Evolutionary conservation across 2,329 filamentous ascomycete genomes (phyloP), one percentile per base, ranked within the genome.

Genomic region (Hypoxylon sp.): DNA sequence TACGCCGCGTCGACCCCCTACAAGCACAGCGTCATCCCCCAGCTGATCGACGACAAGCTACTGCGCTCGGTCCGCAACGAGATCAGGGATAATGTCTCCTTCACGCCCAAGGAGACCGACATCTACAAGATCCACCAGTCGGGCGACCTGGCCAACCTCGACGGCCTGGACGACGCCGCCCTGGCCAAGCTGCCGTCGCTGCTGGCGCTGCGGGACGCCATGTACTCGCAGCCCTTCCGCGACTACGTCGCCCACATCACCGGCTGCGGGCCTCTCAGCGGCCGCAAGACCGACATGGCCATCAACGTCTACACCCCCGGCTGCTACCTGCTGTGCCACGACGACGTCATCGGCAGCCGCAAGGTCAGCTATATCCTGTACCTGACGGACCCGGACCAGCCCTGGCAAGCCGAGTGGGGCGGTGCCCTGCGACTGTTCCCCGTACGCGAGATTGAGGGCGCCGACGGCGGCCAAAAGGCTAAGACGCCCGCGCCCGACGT

Each of bases 61-160:
- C 87, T 99, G 48, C 94, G 94, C 73, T 84, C 87, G 57, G 95
- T 99, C 62, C 93, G 95, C 75, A 81, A 86, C 73, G 95, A 99
- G 81, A 94, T 98, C 78, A 90, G 90, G 78, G 85, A 91, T 70
- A 94, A 97, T 75, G 91, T 99, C 70, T 89, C 92, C 70, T 99
- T 99, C 81, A 97, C 95, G 11, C 94, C 94, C 72, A 99, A 99
- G 79, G 95, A 99, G 79, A 99, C 95, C 49, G 95, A 99, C 78
- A 99, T 99, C 72, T 99, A 99, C 86, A 97, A 96, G 80, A 98
- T 99, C 75, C 94, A 97, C 84, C 95, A 99, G 82, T 98, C 94
- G 4, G 95, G 95, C 69, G 95, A 99, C 77, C 86, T 99, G 32
- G 95, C 95, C 48, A 99, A 99, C 79, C 88, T 99, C 61, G 94